Conservation (phyloP, 179 eudicot species). For the Spergularia azorica region DNA sequence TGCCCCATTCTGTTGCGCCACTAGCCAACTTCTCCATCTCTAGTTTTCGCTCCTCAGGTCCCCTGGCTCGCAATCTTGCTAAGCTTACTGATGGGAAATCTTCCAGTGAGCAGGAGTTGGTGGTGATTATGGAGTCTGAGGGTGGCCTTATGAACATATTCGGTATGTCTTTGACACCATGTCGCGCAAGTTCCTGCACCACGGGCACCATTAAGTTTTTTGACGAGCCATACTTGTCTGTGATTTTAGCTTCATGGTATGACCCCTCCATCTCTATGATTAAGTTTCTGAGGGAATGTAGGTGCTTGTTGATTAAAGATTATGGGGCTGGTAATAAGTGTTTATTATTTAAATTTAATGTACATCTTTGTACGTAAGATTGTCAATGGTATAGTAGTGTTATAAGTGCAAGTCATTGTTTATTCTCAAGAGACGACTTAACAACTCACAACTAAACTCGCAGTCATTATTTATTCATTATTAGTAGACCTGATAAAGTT, state of each 20-base stretch:
- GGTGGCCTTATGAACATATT: constrained; percentile 21
- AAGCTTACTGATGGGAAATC: constrained; percentile 26
- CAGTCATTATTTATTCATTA: too few relatives aligned
- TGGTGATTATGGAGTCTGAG: not conserved
- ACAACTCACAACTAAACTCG: too few relatives aligned
- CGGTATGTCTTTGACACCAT: constrained; percentile 15
- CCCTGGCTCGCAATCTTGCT: constrained; percentile 8
- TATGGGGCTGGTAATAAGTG: not conserved
- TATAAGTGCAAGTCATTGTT: too few relatives aligned
- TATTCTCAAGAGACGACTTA: too few relatives aligned
- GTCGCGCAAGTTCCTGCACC: constrained; percentile 31
- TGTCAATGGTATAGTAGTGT: constrained; percentile 4
- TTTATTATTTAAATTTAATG: not conserved
- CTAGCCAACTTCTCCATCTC: constrained; percentile 24
- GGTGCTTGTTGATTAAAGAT: too few relatives aligned
- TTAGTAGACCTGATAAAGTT: too few relatives aligned
- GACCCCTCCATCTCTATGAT: constrained; percentile 20
- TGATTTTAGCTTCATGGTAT: constrained; percentile 24
- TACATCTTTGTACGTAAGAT: not conserved
- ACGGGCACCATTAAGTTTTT: constrained; percentile 25
- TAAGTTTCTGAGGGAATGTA: not conserved
- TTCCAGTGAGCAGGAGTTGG: not conserved
- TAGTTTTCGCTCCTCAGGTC: constrained; percentile 1
- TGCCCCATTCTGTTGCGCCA: constrained; percentile 27
- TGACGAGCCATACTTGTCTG: constrained; percentile 6